Percentiles rank a stretch among this genome's conserved stretches.
Conservation (phyloP, 2,329 filamentous ascomycete species). For the Fusarium penzigii region DNA sequence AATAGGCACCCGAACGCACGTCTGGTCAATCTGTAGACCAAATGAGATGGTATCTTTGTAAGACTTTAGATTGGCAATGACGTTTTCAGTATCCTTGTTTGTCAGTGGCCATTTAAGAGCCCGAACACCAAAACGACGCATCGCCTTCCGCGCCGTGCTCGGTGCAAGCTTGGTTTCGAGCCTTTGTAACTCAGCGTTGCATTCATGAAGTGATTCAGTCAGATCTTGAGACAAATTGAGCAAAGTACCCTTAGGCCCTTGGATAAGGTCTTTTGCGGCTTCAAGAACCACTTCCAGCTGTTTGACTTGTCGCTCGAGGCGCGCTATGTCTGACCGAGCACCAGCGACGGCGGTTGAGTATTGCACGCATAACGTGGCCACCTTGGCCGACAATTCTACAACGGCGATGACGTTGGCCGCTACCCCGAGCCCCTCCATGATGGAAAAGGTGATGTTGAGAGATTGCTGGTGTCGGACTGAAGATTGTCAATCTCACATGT, state of each 20-base stretch:
- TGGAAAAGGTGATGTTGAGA: too few species aligned
- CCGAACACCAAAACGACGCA: constrained; percentile 4
- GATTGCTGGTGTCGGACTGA: too few species aligned
- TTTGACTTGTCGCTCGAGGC: constrained; percentile 1
- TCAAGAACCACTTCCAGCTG: constrained; percentile 1
- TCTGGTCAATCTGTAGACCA: constrained; percentile 3
- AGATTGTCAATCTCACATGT: too few species aligned
- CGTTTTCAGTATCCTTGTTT: constrained; percentile 6
- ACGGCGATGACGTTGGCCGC: constrained; percentile 1
- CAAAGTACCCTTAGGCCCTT: neutral
- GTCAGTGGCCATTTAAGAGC: constrained; percentile 12
- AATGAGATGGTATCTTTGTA: neutral
- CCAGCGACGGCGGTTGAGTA: constrained; percentile 3
- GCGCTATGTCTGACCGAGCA: constrained; percentile 2
- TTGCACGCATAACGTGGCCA: neutral
- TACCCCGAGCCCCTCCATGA: neutral
- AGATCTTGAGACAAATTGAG: constrained; percentile 4
- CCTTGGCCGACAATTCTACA: constrained; percentile 3
- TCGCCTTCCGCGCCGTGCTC: neutral
- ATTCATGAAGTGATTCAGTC: constrained; percentile 2
- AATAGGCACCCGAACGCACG: neutral
- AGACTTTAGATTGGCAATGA: constrained; percentile 2
- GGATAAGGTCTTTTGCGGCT: constrained; percentile 1
- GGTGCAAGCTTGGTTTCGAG: constrained; percentile 5
- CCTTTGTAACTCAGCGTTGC: neutral